Evolutionary conservation across 2,329 filamentous ascomycete species (phyloP).

Genomic region (Colletotrichum orchidophilum): DNA sequence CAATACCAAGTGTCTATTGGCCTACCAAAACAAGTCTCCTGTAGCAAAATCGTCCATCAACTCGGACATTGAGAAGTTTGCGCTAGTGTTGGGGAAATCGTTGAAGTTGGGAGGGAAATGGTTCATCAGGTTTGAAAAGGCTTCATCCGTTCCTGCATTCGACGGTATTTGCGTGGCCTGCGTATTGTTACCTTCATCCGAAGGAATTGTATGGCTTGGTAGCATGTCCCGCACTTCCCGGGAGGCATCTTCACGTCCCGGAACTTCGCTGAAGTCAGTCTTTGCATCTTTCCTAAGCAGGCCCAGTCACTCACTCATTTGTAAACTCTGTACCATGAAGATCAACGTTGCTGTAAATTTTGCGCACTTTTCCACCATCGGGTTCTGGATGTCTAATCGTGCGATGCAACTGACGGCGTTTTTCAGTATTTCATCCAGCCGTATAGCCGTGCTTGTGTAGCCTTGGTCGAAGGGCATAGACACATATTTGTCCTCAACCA

Average conservation of each 20-base stretch:
- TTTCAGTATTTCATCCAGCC: constrained; percentile 14
- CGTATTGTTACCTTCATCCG: neutral
- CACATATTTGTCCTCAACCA: constrained; percentile 8
- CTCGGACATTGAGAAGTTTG: constrained; percentile 12
- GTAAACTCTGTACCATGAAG: constrained; percentile 13
- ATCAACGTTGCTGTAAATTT: constrained; percentile 26
- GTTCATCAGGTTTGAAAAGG: neutral
- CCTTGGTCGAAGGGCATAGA: neutral
- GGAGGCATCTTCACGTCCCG: neutral
- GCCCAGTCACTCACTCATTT: neutral
- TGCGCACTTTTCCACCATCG: constrained; percentile 26
- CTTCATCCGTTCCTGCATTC: neutral
- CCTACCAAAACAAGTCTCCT: constrained; percentile 25
- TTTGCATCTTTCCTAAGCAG: neutral
- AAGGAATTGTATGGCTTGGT: neutral
- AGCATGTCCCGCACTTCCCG: neutral
- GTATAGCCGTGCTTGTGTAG: neutral
- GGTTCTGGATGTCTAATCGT: constrained; percentile 17
- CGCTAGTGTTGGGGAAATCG: neutral
- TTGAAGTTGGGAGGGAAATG: constrained; percentile 23
- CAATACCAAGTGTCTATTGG: neutral
- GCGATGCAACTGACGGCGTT: constrained; percentile 14
- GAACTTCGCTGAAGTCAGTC: neutral
- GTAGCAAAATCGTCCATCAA: constrained; percentile 23
- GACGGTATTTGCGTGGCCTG: neutral